These are phyloP conservation scores for Isabelozyma gotoi DNA, from an alignment of 805 yeast species.

Conservation along the genomic window DNA sequence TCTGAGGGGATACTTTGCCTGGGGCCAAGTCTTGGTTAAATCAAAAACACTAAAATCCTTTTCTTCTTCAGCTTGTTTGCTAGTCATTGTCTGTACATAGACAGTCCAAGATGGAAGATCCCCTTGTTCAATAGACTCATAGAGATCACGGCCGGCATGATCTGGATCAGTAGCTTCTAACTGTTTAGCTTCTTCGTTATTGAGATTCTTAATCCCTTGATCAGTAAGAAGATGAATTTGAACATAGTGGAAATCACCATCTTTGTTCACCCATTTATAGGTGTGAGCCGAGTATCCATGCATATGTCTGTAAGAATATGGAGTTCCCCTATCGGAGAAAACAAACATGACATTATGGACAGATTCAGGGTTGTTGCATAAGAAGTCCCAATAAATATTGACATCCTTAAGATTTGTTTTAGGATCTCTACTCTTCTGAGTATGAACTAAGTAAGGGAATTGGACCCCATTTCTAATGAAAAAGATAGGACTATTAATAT, in stretches of 20 bases:
- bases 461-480: conserved; percentile 82
- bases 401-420: conserved; percentile 77
- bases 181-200: conserved; percentile 65
- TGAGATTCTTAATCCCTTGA: conserved; percentile 55
- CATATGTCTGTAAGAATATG: conserved; percentile 72
- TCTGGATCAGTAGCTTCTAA: conserved; percentile 81
- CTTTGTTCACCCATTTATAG: conserved; percentile 72
- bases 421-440: conserved; percentile 79
- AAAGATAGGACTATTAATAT: conserved; percentile 84
- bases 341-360: conserved; percentile 71
- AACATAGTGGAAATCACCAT: conserved; percentile 76
- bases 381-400: conserved; percentile 82
- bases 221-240: conserved; percentile 73
- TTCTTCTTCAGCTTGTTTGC: conserved; percentile 68
- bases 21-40: conserved; percentile 92
- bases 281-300: conserved; percentile 85
- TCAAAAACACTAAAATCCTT: conserved; percentile 82
- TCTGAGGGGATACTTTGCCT: conserved; percentile 79
- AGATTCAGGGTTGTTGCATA: conserved; percentile 70
- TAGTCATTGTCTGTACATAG: conserved; percentile 84
- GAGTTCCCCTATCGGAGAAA: conserved; percentile 83
- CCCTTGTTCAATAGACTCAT: conserved; percentile 73
- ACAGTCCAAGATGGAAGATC: conserved; percentile 82
- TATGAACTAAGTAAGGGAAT: conserved; percentile 85
- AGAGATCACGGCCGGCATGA: conserved; percentile 75